These are phyloP conservation scores for Aspergillus nidulans DNA, from an alignment of 495 filamentous ascomycete species.

Conservation along the genomic window DNA sequence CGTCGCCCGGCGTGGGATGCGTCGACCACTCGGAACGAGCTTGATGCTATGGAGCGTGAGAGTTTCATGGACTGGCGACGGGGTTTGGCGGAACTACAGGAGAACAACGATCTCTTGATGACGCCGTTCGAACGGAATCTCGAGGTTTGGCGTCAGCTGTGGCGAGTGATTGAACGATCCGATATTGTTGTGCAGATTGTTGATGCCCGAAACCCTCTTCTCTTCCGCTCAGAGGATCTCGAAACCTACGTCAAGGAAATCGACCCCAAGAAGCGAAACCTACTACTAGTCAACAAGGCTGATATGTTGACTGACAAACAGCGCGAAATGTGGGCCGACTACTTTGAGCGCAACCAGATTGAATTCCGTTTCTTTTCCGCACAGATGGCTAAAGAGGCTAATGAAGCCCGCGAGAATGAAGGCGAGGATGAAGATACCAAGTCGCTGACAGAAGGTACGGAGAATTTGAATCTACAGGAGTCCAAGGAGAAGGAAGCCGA, in stretches of 20 bases:
- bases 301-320: constrained; percentile 97
- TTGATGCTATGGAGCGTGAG: constrained; percentile 75
- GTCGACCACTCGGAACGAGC: constrained; percentile 71
- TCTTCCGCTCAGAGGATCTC: constrained; percentile 92
- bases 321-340: constrained; percentile 78
- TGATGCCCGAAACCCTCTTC: constrained; percentile 88
- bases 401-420: constrained; percentile 57
- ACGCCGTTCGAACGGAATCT: constrained; percentile 97
- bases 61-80: constrained; percentile 85
- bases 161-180: constrained; percentile 96
- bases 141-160: constrained; percentile 97
- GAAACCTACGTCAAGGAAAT: constrained; percentile 94
- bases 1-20: constrained; percentile 85
- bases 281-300: constrained; percentile 96
- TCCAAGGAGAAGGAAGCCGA: constrained; percentile 20
- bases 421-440: constrained; percentile 42
- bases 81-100: constrained; percentile 85
- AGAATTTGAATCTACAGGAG: constrained; percentile 33
- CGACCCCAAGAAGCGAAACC: constrained; percentile 78
- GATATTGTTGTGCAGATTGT: constrained; percentile 98
- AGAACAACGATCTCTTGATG: constrained; percentile 90
- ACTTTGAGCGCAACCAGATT: constrained; percentile 77
- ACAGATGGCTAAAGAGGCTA: constrained; percentile 79
- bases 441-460: constrained; percentile 33
- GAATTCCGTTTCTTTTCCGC: constrained; percentile 96